These are phyloP conservation scores for Neofusicoccum cordaticola DNA, from an alignment of 2,329 filamentous ascomycete genomes.

Conservation along the genomic window DNA sequence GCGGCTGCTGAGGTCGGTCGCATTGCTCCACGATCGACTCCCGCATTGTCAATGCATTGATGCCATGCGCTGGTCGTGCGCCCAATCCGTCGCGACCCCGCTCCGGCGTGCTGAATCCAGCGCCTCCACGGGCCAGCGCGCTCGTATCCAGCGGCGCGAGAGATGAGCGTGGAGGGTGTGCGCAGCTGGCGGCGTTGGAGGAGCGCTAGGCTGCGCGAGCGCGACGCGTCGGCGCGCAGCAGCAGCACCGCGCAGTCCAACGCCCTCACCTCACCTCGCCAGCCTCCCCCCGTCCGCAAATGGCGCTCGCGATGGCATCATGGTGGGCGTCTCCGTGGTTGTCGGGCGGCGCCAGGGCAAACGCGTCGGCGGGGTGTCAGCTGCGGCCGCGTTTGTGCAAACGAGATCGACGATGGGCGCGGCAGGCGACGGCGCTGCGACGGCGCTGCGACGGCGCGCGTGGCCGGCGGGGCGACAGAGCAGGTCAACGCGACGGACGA, in stretches of 20 bases:
- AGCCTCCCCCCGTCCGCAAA: too few species aligned
- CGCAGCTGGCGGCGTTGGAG: too few species aligned
- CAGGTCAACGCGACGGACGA: background rate
- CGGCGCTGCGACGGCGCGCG: background rate
- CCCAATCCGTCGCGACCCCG: constrained; percentile 12
- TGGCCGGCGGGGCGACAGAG: background rate
- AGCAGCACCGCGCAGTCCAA: too few species aligned
- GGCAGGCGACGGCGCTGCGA: background rate
- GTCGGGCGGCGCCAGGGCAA: background rate
- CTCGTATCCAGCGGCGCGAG: background rate
- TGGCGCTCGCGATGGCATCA: background rate
- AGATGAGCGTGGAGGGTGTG: background rate
- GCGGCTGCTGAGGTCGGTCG: background rate
- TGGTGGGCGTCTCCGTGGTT: too few species aligned
- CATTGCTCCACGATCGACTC: too few species aligned
- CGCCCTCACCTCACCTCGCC: too few species aligned
- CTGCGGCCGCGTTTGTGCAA: background rate
- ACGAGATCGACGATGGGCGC: background rate
- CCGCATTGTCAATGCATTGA: too few species aligned
- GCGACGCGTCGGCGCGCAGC: too few species aligned
- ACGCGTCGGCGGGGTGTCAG: background rate
- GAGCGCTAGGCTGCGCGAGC: too few species aligned
- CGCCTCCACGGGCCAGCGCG: background rate
- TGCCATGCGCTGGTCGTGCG: background rate
- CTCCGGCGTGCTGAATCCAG: background rate